Percentiles rank a stretch among this genome's conserved stretches.
Conservation (phyloP, 2,329 filamentous ascomycete genomes). For the Calonectria ilicicola region DNA sequence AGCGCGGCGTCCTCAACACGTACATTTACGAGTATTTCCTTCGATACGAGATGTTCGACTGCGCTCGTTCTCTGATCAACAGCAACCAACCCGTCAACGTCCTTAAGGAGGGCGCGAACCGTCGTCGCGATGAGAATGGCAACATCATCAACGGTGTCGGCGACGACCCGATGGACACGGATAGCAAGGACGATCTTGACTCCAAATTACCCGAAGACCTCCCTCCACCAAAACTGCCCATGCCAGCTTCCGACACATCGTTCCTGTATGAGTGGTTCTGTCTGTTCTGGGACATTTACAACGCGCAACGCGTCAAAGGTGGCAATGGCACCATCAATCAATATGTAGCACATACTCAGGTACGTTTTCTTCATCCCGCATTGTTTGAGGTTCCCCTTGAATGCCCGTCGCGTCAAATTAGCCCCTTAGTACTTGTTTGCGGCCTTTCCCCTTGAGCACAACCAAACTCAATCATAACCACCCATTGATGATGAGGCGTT, state of each 20-base stretch:
- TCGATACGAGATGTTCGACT: slow-evolving; percentile 85
- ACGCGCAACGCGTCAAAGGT: slow-evolving; percentile 80
- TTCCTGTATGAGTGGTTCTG: slow-evolving; percentile 99
- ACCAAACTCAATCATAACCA: slow-evolving; percentile 33
- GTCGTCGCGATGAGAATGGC: slow-evolving; percentile 74
- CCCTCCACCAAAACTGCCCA: slow-evolving; percentile 78
- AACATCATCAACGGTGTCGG: slow-evolving; percentile 77
- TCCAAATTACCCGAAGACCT: slow-evolving; percentile 83
- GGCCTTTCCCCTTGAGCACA: not conserved
- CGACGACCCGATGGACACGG: slow-evolving; percentile 85
- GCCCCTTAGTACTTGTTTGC: slow-evolving; percentile 23
- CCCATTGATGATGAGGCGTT: slow-evolving; percentile 28
- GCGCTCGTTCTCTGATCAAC: slow-evolving; percentile 79
- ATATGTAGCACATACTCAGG: slow-evolving; percentile 87
- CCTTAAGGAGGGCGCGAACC: slow-evolving; percentile 76
- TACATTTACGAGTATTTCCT: slow-evolving; percentile 95
- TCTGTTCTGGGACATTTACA: slow-evolving; percentile 96
- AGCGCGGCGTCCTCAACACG: slow-evolving; percentile 77
- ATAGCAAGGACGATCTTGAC: slow-evolving; percentile 82
- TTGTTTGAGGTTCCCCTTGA: slow-evolving; percentile 33
- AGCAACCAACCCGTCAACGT: slow-evolving; percentile 76
- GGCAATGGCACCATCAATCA: slow-evolving; percentile 74
- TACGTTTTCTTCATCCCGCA: slow-evolving; percentile 56
- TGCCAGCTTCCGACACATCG: slow-evolving; percentile 75
- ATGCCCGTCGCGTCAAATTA: slow-evolving; percentile 20